Evolutionary conservation across 73 alveolate species (phyloP), one percentile per base, ranked within the genome.

Genomic region (Durusdinium trenchii): DNA sequence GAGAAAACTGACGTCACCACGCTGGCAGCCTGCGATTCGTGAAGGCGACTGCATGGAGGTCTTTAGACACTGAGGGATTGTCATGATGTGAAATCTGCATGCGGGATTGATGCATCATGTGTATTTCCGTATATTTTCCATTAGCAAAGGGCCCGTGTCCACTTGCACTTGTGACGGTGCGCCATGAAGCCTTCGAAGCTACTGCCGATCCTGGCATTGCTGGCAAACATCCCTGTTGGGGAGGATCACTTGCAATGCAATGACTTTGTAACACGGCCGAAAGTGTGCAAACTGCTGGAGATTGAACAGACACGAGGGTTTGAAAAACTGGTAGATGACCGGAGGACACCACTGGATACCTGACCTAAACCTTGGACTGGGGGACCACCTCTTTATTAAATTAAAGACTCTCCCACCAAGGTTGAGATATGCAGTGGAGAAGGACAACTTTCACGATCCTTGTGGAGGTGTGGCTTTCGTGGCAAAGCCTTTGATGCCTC

Each of bases 381-480:
- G 3, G 46, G 62, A 43, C 12, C 2, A 26, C 12, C 43, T 14
- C 60, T 42, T 40, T 40, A 16, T 35, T 0, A 14, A 40, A 52
- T n/a, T n/a, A 3, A 75, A 1, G 6, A 52, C 50, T 10, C 14
- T 40, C 57, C n/a, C 10, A 16, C 87, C 32, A 18, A 78, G 87
- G 87, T 78, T 4, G 87, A 78, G 36, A 61, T 78, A 23, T 78
- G 87, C 87, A 45, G 64, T 46, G 87, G 87, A 42, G 87, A 78
- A 78, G 87, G 87, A 1, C 64, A 78, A 32, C 47, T 78, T 3
- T 28, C 48, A 57, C 64, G 87, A 26, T 57, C 87, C 6, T 42
- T 78, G 10, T 78, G 62, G 64, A 16, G 45, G 3, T 78, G 87
- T 78, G 87, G 87, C 5, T 78, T 78, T 26, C 87, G 42, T 18